Evolutionary conservation across 1,284 basidiomycete genomes (phyloP).

Genomic region (Malassezia psittaci): DNA sequence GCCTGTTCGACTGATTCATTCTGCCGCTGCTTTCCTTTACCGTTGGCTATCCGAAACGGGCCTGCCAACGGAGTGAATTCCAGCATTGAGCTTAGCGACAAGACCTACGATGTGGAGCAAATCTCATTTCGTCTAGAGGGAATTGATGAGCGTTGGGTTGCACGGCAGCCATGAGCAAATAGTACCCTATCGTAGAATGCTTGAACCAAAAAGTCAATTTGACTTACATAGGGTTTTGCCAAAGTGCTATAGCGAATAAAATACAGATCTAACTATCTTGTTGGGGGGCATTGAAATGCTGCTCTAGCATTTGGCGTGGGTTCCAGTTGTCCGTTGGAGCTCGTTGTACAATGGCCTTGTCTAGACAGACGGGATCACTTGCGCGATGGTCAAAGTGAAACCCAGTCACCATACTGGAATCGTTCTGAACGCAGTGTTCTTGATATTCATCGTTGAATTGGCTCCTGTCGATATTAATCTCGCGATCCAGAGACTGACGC

Average conservation of each 20-base stretch:
- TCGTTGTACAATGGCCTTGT: no score
- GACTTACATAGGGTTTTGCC: no score
- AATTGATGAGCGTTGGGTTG: no score
- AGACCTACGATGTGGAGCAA: neutral
- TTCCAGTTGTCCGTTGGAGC: neutral
- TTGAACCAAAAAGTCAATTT: no score
- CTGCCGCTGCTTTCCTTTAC: slow-evolving; percentile 2
- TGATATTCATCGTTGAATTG: slow-evolving; percentile 1
- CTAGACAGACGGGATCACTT: neutral
- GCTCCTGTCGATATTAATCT: neutral
- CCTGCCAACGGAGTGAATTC: slow-evolving; percentile 34
- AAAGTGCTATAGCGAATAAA: no score
- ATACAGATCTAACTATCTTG: no score
- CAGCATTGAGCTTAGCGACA: slow-evolving; percentile 21
- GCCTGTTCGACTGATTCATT: slow-evolving; percentile 24
- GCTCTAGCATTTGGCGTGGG: neutral
- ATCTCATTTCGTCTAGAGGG: no score
- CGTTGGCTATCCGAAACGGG: slow-evolving; percentile 21
- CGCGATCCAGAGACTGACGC: slow-evolving; percentile 1
- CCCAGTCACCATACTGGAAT: slow-evolving; percentile 12
- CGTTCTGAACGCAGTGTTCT: neutral
- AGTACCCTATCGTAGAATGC: no score
- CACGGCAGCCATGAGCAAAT: no score
- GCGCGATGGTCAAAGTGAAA: slow-evolving; percentile 7
- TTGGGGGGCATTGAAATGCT: no score